A percentile compares a stretch with the other conserved stretches of the same genome.
Evolutionary conservation across 2,329 filamentous ascomycete genomes (phyloP).

Genomic region (Aspergillus caelatus): DNA sequence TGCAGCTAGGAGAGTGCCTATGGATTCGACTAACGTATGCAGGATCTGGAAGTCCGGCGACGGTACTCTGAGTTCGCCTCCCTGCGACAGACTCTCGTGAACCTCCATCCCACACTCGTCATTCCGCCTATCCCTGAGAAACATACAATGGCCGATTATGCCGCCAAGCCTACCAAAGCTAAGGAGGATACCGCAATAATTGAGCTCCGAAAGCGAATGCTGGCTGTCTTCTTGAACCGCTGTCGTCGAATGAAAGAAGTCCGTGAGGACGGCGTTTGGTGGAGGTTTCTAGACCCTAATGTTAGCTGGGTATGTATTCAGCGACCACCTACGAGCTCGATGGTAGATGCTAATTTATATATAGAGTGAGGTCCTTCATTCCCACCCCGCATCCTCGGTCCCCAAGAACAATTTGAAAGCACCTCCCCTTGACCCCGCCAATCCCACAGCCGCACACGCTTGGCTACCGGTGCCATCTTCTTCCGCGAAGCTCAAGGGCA

Average conservation of each 20-base stretch:
- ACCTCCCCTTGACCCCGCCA: slow-evolving; percentile 92
- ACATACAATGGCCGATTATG: slow-evolving; percentile 98
- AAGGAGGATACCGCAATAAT: slow-evolving; percentile 98
- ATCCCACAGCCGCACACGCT: slow-evolving; percentile 81
- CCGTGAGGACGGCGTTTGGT: slow-evolving; percentile 91
- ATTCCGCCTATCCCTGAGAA: slow-evolving; percentile 98
- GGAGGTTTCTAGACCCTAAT: slow-evolving; percentile 96
- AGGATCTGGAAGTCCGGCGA: slow-evolving; percentile 94
- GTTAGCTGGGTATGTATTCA: slow-evolving; percentile 81
- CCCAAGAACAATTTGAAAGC: slow-evolving; percentile 94
- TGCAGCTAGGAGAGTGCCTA: not conserved
- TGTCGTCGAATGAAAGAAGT: slow-evolving; percentile 92
- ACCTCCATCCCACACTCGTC: slow-evolving; percentile 90
- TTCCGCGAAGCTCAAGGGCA: slow-evolving; percentile 79
- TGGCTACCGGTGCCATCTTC: slow-evolving; percentile 83
- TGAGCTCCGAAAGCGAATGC: slow-evolving; percentile 93
- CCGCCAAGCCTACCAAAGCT: slow-evolving; percentile 94
- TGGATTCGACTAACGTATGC: slow-evolving; percentile 10
- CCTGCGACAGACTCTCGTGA: slow-evolving; percentile 81
- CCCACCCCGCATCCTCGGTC: slow-evolving; percentile 84
- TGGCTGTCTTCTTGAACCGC: slow-evolving; percentile 91
- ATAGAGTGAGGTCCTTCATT: slow-evolving; percentile 94
- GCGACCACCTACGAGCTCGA: slow-evolving; percentile 18
- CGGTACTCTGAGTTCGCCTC: slow-evolving; percentile 97
- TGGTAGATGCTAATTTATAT: slow-evolving; percentile 27